A percentile compares a stretch with the other conserved stretches of the same genome.
Evolutionary conservation across 176 grass and related monocot genomes (phyloP).

Genomic region (Olyra latifolia): DNA sequence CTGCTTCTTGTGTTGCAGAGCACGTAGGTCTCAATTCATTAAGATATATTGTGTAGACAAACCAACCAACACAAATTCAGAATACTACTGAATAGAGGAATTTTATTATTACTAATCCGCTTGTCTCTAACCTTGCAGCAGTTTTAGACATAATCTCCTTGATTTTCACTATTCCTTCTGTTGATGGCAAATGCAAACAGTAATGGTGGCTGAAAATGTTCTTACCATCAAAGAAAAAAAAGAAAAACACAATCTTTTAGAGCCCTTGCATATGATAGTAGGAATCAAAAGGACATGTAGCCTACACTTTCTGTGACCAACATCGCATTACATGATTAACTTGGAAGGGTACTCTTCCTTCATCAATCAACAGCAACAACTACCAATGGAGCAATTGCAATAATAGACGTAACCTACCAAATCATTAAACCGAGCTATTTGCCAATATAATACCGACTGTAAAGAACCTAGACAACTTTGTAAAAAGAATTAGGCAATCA

Average conservation of each 20-base stretch:
- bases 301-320: background rate
- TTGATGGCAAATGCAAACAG: conserved; percentile 16
- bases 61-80: background rate
- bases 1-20: background rate
- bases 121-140: background rate
- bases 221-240: background rate
- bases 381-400: background rate
- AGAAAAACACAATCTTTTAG: background rate
- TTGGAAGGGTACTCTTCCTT: background rate
- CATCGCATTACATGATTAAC: background rate
- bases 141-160: background rate
- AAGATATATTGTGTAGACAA: background rate
- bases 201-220: background rate
- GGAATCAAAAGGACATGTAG: background rate
- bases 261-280: background rate
- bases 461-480: background rate
- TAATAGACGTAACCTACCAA: background rate
- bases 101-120: background rate
- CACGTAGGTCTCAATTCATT: background rate
- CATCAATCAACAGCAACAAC: conserved; percentile 1
- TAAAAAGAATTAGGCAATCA: background rate
- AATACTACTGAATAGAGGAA: background rate
- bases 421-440: background rate
- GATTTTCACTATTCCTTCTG: background rate
- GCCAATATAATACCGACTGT: background rate